Conservation (phyloP, 2,329 filamentous ascomycete species). For the Knufia fluminis region DNA sequence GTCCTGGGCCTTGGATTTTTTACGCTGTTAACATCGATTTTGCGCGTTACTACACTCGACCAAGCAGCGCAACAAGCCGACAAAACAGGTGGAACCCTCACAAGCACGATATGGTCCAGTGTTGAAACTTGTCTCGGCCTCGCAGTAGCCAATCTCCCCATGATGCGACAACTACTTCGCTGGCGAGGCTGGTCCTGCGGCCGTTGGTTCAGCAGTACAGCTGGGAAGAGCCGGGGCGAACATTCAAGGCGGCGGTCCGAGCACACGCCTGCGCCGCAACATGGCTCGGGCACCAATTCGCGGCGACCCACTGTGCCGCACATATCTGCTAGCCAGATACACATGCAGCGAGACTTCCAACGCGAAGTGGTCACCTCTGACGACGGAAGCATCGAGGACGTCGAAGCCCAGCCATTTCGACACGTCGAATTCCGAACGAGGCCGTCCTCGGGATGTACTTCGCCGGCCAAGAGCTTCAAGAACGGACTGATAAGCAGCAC, state of each 20-base stretch:
- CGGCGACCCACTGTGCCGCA: not conserved
- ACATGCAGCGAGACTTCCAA: slow-evolving; percentile 5
- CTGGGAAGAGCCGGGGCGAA: slow-evolving; percentile 4
- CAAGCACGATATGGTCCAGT: slow-evolving; percentile 30
- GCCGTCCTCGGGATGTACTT: not conserved
- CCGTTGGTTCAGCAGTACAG: slow-evolving; percentile 9
- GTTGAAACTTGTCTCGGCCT: slow-evolving; percentile 31
- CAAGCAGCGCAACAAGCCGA: slow-evolving; percentile 21
- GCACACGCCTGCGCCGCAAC: not conserved
- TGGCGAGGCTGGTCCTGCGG: slow-evolving; percentile 8
- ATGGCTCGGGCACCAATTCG: not conserved
- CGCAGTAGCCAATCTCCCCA: slow-evolving; percentile 33
- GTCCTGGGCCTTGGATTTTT: slow-evolving; percentile 30
- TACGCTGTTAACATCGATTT: slow-evolving; percentile 22
- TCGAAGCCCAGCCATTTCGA: slow-evolving; percentile 1
- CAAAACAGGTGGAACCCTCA: slow-evolving; percentile 24
- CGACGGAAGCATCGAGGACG: not conserved
- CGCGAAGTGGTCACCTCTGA: slow-evolving; percentile 1
- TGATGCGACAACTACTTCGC: slow-evolving; percentile 14
- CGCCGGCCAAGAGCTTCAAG: slow-evolving; percentile 1
- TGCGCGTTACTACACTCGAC: slow-evolving; percentile 29
- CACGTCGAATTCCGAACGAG: not conserved
- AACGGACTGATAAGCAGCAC: not conserved
- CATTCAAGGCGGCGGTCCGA: slow-evolving; percentile 1
- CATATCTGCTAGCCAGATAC: not conserved